Base-by-base conservation (phyloP, 2,329 filamentous ascomycete species). In the Penicillium sp. region DNA sequence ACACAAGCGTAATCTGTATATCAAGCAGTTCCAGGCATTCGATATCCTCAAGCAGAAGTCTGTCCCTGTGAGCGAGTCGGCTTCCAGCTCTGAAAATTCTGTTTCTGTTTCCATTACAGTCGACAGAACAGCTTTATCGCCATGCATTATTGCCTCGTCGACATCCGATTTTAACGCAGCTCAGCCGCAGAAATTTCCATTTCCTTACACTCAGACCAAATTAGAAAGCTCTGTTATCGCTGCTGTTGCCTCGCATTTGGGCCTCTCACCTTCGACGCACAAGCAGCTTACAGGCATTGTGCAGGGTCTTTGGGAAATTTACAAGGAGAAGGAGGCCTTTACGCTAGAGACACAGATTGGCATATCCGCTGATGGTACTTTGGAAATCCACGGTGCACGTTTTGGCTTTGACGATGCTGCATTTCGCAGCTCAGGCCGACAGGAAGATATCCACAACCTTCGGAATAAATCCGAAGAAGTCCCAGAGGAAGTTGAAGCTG, bases 401-500 rank as follows among this genome's bases (percentile, higher is more conserved):
- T 83, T 89, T 65, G 82, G 83, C 58, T 88, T 90, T 75, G 88
- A 90, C 72, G 87, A 90, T 73, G 86, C 87, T 2, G 86, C 87
- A 0, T 86, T 83, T 72, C 81, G 82, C 54, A 87, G 83, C 66
- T 78, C 79, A 2, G 79, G 80, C n/a, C 82, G 87, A 1, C 86
- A 90, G 59, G 72, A 76, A 40, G 82, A 84, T 46, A 76, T 90
- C 29, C 86, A 88, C 65, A 71, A 73, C 7, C 74, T 87, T 13
- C 79, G 86, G 25, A 80, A 85, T 58, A 73, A 74, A 27, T 70
- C 77, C 4, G 68, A 75, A 5, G 81, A 86, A 66, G 80, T 84
- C 10, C 72, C 79, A 0, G 79, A 80, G 48, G 87, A 88, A 65
- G 74, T 84, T 4, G 82, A 85, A 63, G 87, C 84, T 2, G 87